phyloP scores from a whole-genome alignment of 345 rosid species.

The Eucalyptus erythrocorys region DNA sequence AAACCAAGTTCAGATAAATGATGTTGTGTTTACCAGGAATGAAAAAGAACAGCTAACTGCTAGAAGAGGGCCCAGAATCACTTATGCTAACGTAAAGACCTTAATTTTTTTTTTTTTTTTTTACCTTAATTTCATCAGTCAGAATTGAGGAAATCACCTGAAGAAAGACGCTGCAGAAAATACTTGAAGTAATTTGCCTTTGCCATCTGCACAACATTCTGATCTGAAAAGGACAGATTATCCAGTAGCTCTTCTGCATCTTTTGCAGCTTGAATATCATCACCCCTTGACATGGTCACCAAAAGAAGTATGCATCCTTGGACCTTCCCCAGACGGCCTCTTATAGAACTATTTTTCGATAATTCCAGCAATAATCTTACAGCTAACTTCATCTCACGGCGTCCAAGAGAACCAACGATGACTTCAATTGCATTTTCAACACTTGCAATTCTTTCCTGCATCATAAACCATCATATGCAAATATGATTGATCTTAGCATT shows the following conservation, averaged over 20 bases:
- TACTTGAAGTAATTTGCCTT: conserved; percentile 57
- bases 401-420: conserved; percentile 50
- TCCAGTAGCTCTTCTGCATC: conserved; percentile 44
- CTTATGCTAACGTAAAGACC: not conserved
- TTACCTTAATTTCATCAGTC: not conserved
- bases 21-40: not conserved
- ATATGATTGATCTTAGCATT: not conserved
- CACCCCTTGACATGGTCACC: conserved; percentile 52
- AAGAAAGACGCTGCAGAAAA: conserved; percentile 39
- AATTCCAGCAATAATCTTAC: conserved; percentile 40
- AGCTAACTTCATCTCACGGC: conserved; percentile 52
- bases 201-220: conserved; percentile 52
- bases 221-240: conserved; percentile 44
- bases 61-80: not conserved
- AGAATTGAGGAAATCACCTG: conserved; percentile 18
- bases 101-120: too few species aligned
- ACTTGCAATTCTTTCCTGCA: conserved; percentile 47
- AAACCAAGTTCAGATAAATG: not conserved
- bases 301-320: conserved; percentile 58
- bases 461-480: not conserved
- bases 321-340: conserved; percentile 37
- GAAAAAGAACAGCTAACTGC: not conserved
- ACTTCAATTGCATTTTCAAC: conserved; percentile 29
- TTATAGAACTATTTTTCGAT: conserved; percentile 17
- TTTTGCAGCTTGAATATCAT: conserved; percentile 33